Evolutionary conservation across 2,329 filamentous ascomycete genomes (phyloP).

Genomic region (Penicillium crustosum): DNA sequence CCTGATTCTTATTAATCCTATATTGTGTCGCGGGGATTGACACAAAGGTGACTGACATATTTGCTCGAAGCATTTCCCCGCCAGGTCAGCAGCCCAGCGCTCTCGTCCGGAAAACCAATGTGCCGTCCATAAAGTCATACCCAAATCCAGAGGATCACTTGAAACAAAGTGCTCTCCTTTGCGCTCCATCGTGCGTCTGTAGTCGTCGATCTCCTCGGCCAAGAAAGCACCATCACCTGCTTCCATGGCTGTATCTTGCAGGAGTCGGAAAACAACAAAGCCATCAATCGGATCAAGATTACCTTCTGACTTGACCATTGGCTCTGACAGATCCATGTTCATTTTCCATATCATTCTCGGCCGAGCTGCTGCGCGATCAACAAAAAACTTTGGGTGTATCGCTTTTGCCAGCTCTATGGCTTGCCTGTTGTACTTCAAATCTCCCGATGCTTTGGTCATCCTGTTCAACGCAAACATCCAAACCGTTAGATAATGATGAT

Average conservation of each 20-base stretch:
- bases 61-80: slow-evolving; percentile 37
- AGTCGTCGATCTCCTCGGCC: slow-evolving; percentile 54
- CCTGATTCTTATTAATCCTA: not conserved
- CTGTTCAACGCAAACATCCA: slow-evolving; percentile 65
- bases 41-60: slow-evolving; percentile 31
- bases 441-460: slow-evolving; percentile 49
- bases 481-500: slow-evolving; percentile 61
- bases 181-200: slow-evolving; percentile 49
- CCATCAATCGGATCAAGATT: slow-evolving; percentile 59
- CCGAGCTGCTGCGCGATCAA: slow-evolving; percentile 32
- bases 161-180: slow-evolving; percentile 49
- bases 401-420: slow-evolving; percentile 55
- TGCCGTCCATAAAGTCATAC: slow-evolving; percentile 60
- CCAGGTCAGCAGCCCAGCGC: slow-evolving; percentile 49
- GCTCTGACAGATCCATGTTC: slow-evolving; percentile 48
- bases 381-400: slow-evolving; percentile 55
- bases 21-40: not conserved
- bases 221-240: slow-evolving; percentile 39
- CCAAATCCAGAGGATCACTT: slow-evolving; percentile 56
- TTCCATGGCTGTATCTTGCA: slow-evolving; percentile 46
- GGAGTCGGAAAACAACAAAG: slow-evolving; percentile 51
- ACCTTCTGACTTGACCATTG: slow-evolving; percentile 54
- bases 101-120: slow-evolving; percentile 52
- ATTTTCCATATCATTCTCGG: slow-evolving; percentile 59
- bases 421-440: slow-evolving; percentile 51